These are phyloP conservation scores for Croton setiger DNA, from an alignment of 441 rosid species.

Conservation along the genomic window DNA sequence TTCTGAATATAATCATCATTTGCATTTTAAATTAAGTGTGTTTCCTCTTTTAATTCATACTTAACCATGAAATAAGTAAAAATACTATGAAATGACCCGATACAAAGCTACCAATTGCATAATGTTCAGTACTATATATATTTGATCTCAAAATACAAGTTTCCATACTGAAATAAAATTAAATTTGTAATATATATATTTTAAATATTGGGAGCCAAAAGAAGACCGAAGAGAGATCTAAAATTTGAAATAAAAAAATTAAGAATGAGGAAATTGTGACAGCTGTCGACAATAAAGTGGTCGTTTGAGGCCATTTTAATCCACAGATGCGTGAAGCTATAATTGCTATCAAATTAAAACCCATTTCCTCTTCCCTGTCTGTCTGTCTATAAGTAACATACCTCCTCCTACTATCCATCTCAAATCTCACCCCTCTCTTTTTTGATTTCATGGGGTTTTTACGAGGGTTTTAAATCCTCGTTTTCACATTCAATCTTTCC, in stretches of 20 bases:
- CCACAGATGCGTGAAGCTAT: not conserved
- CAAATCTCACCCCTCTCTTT: not conserved
- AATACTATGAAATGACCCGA: too few species aligned
- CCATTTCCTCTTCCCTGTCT: not conserved
- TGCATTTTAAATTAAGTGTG: too few species aligned
- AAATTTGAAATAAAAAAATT: not conserved
- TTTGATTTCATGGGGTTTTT: slow-evolving; percentile 11
- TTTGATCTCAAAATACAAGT: too few species aligned
- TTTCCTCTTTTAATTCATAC: too few species aligned
- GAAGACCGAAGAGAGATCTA: too few species aligned
- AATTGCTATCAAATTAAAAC: slow-evolving; percentile 1
- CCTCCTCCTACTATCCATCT: not conserved
- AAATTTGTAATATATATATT: too few species aligned
- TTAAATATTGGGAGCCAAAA: too few species aligned
- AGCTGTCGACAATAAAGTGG: slow-evolving; percentile 13
- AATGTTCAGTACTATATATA: too few species aligned
- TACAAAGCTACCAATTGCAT: too few species aligned
- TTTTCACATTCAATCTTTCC: not conserved
- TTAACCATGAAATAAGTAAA: too few species aligned
- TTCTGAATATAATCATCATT: too few species aligned
- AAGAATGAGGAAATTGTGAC: not conserved
- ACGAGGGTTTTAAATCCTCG: slow-evolving; percentile 13
- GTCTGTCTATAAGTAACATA: slow-evolving; percentile 22
- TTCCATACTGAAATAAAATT: too few species aligned
- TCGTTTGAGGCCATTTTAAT: not conserved